Percentiles rank a stretch among this genome's conserved stretches.
phyloP scores from a whole-genome alignment of 257 asterid species.

The Rubia yunnanensis region DNA sequence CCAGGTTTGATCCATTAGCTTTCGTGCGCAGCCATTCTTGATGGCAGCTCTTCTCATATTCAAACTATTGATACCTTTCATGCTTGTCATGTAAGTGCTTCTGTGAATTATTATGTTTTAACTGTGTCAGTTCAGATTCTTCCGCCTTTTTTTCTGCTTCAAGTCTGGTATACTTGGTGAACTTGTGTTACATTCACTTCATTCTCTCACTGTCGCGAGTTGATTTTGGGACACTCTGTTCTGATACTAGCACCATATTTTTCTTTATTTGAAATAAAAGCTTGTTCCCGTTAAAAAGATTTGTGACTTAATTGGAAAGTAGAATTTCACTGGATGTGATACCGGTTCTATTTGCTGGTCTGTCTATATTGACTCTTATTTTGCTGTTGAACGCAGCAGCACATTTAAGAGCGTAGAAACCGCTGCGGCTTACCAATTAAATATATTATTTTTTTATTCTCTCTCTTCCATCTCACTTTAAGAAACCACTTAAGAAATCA shows the following conservation, averaged over 20 bases:
- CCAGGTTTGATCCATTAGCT: conserved; percentile 5
- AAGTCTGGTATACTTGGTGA: background rate
- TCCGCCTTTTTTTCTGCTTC: background rate
- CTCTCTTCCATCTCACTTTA: no score
- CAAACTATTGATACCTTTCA: conserved; percentile 70
- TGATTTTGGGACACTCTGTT: background rate
- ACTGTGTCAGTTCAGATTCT: conserved; percentile 4
- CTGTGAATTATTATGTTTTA: no score
- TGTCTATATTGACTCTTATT: background rate
- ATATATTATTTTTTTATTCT: no score
- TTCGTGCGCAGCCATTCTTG: conserved; percentile 77
- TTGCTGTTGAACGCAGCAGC: conserved; percentile 48
- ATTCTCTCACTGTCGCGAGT: background rate
- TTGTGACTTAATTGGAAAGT: background rate
- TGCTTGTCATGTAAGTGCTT: conserved; percentile 78
- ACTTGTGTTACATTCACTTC: background rate
- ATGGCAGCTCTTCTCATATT: conserved; percentile 95
- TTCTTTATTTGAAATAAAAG: no score
- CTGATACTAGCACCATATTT: background rate
- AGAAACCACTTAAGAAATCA: no score
- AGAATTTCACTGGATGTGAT: background rate
- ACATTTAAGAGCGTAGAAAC: no score
- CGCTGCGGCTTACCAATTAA: no score
- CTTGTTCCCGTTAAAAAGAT: background rate
- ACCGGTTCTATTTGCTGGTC: background rate